Conservation (phyloP, 1,284 basidiomycete species). For the Macrocybe sp. region DNA sequence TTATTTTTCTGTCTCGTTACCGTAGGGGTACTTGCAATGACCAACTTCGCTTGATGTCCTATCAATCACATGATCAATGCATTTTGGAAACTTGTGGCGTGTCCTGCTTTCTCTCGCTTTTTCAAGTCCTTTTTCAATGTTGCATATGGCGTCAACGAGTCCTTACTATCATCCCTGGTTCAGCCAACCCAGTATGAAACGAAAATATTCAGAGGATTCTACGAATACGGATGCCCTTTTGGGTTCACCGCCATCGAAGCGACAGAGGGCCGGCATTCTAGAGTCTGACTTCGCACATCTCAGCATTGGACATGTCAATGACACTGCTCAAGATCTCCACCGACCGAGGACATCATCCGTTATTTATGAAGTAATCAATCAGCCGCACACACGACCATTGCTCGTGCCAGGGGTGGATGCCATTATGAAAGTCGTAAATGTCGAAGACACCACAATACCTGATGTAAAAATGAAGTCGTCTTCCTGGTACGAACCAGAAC, state of each 20-base stretch:
- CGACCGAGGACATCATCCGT: slow-evolving; percentile 13
- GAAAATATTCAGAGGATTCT: slow-evolving; percentile 31
- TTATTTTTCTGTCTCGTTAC: too few relatives aligned
- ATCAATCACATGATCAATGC: too few relatives aligned
- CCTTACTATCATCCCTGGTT: slow-evolving; percentile 54
- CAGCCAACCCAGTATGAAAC: slow-evolving; percentile 40
- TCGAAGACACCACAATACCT: slow-evolving; percentile 39
- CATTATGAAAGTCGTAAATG: slow-evolving; percentile 11
- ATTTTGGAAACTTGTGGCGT: too few relatives aligned
- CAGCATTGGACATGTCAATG: slow-evolving; percentile 13
- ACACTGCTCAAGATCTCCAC: slow-evolving; percentile 10
- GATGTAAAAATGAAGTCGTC: slow-evolving; percentile 58
- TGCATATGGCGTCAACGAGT: slow-evolving; percentile 3
- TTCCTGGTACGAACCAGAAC: slow-evolving; percentile 68
- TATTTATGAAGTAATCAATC: too few relatives aligned
- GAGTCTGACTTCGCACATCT: slow-evolving; percentile 57
- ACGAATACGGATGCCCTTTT: slow-evolving; percentile 8
- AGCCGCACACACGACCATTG: too few relatives aligned
- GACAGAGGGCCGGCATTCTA: slow-evolving; percentile 42
- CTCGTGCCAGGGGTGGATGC: slow-evolving; percentile 1
- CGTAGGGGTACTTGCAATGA: too few relatives aligned
- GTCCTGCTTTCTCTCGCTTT: too few relatives aligned
- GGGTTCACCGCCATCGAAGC: slow-evolving; percentile 34
- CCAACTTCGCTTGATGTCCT: too few relatives aligned
- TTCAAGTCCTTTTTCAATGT: too few relatives aligned